Evolutionary conservation across 139 green algal species (phyloP).

Genomic region (Trebouxia sp.): DNA sequence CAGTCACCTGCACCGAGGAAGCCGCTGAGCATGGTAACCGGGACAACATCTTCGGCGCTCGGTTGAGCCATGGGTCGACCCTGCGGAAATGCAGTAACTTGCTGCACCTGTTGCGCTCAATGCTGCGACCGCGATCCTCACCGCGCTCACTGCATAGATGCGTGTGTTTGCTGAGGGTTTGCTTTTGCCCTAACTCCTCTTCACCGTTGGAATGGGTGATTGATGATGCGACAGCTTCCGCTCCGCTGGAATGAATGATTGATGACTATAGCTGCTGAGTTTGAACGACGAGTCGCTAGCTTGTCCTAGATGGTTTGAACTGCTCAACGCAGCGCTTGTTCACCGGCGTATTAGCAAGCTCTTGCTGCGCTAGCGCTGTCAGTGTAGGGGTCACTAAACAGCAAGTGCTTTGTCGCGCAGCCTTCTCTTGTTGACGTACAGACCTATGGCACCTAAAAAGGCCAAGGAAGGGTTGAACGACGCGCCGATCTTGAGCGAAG

Average conservation of each 20-base stretch:
- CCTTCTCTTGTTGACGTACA: too few species aligned
- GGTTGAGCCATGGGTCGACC: neutral
- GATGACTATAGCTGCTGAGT: neutral
- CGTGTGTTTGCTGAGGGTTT: neutral
- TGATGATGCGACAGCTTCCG: slow-evolving; percentile 7
- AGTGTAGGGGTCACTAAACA: neutral
- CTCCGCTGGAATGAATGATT: neutral
- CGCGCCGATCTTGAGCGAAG: neutral
- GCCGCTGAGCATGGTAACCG: slow-evolving; percentile 80
- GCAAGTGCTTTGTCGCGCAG: neutral
- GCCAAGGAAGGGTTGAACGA: neutral
- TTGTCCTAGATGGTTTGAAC: too few species aligned
- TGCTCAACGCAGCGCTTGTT: too few species aligned
- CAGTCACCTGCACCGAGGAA: slow-evolving; percentile 82
- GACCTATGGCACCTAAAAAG: slow-evolving; percentile 9
- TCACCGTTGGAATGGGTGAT: slow-evolving; percentile 17
- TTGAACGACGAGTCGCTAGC: neutral
- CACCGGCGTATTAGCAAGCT: too few species aligned
- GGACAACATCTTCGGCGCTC: slow-evolving; percentile 31
- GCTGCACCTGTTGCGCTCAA: neutral
- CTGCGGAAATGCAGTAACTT: too few species aligned
- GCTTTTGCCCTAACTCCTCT: neutral
- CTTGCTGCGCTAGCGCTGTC: too few species aligned
- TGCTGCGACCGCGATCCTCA: too few species aligned
- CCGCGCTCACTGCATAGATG: neutral